Percentiles rank a stretch among this genome's conserved stretches.
Conservation (phyloP, 2,329 filamentous ascomycete species). For the Verticillium isaacii region DNA sequence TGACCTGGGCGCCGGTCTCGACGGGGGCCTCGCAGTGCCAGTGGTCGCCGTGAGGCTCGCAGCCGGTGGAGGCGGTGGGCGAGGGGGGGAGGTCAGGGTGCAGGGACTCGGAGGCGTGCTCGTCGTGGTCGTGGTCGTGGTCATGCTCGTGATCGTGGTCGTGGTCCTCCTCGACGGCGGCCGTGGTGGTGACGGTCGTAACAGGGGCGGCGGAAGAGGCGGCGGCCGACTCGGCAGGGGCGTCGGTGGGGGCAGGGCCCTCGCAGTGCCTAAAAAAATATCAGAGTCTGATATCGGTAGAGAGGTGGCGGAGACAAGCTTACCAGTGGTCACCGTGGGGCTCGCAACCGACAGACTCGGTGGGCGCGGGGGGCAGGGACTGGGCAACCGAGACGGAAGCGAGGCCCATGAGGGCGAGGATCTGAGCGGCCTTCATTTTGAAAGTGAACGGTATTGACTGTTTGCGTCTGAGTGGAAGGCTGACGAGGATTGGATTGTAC, state of each 20-base stretch:
- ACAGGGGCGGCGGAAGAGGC: background rate
- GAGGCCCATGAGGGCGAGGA: conserved; percentile 10
- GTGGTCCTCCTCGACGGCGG: conserved; percentile 40
- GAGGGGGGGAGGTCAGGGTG: conserved; percentile 18
- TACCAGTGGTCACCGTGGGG: conserved; percentile 35
- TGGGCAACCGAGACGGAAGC: conserved; percentile 5
- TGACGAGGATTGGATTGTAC: background rate
- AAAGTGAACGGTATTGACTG: background rate
- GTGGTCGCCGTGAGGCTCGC: conserved; percentile 23
- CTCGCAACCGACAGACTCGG: conserved; percentile 28
- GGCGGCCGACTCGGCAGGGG: background rate
- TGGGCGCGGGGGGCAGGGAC: conserved; percentile 25
- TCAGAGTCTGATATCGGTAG: background rate
- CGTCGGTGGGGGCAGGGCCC: conserved; percentile 1
- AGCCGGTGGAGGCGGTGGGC: conserved; percentile 29
- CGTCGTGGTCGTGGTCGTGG: conserved; percentile 11
- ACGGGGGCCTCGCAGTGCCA: conserved; percentile 10
- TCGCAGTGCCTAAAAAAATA: conserved; percentile 10
- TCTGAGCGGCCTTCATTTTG: conserved; percentile 11
- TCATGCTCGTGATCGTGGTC: conserved; percentile 6
- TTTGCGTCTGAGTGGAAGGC: background rate
- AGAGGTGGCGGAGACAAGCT: background rate
- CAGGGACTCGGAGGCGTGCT: background rate
- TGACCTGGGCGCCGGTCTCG: background rate
- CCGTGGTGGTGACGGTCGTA: conserved; percentile 1